These are phyloP conservation scores for Sugiyamaella smithiae DNA, from an alignment of 805 yeast genomes.

Conservation along the genomic window DNA sequence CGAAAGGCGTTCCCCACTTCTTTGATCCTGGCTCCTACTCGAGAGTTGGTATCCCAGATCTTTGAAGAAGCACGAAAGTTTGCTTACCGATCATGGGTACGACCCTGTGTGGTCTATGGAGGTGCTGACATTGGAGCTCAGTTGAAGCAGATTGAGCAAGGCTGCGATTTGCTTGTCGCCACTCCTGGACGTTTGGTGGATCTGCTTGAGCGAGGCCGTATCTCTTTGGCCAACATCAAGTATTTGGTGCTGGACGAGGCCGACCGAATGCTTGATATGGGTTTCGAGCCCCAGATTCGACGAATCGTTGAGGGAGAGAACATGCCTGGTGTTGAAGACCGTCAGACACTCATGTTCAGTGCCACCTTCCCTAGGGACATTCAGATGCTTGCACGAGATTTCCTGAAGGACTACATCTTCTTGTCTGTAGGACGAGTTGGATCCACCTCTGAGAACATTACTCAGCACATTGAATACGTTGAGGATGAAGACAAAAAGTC, in stretches of 20 bases:
- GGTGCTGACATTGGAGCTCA: conserved; percentile 94
- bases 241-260: conserved; percentile 97
- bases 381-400: conserved; percentile 95
- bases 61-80: conserved; percentile 94
- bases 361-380: conserved; percentile 99
- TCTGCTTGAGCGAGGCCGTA: conserved; percentile 89
- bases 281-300: conserved; percentile 99
- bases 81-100: conserved; percentile 97
- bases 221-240: conserved; percentile 84
- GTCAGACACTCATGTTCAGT: conserved; percentile 98
- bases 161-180: conserved; percentile 95
- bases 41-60: conserved; percentile 97
- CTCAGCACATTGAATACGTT: conserved; percentile 88
- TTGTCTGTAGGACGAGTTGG: conserved; percentile 99
- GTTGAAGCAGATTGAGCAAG: conserved; percentile 82
- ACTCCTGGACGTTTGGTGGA: conserved; percentile 99
- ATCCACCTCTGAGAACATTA: conserved; percentile 96
- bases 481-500: conserved; percentile 92
- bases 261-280: conserved; percentile 99
- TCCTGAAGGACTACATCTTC: conserved; percentile 92
- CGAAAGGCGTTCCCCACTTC: conserved; percentile 92
- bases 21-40: conserved; percentile 95
- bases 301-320: conserved; percentile 96
- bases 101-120: conserved; percentile 95
- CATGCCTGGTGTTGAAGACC: conserved; percentile 86